These are phyloP conservation scores for Mycena filopes DNA, from an alignment of 768 basidiomycete species.

Conservation along the genomic window DNA sequence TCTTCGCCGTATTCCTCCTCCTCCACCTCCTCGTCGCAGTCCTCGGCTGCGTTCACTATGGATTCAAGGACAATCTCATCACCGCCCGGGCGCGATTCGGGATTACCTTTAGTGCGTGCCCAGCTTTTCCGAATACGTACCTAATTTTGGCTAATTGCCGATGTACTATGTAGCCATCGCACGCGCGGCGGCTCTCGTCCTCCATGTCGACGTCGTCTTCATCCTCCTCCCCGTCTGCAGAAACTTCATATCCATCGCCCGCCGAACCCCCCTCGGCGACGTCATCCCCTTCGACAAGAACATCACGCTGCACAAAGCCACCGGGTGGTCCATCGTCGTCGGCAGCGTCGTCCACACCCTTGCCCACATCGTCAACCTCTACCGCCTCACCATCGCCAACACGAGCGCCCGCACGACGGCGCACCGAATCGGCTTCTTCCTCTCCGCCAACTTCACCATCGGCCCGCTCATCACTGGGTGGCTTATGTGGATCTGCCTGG, in stretches of 20 bases:
- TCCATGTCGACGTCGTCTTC: slow-evolving; percentile 92
- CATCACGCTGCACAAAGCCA: slow-evolving; percentile 90
- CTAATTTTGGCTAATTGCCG: neutral
- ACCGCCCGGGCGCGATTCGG: slow-evolving; percentile 68
- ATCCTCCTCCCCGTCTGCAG: slow-evolving; percentile 96
- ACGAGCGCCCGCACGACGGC: slow-evolving; percentile 62
- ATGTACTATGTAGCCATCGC: slow-evolving; percentile 76
- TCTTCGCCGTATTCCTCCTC: slow-evolving; percentile 69
- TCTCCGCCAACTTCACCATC: slow-evolving; percentile 81
- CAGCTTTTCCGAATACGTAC: neutral
- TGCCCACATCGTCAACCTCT: slow-evolving; percentile 91
- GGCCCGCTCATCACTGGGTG: slow-evolving; percentile 88
- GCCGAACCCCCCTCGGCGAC: slow-evolving; percentile 85
- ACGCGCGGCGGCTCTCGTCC: slow-evolving; percentile 86
- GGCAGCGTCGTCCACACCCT: slow-evolving; percentile 80
- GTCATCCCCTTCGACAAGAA: slow-evolving; percentile 95
- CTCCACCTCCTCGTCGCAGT: slow-evolving; percentile 68
- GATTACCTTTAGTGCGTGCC: slow-evolving; percentile 60
- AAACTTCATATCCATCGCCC: slow-evolving; percentile 90
- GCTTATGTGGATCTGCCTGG: slow-evolving; percentile 84
- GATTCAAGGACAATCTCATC: slow-evolving; percentile 67
- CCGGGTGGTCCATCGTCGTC: slow-evolving; percentile 89
- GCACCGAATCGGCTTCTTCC: slow-evolving; percentile 73
- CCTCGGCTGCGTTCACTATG: slow-evolving; percentile 68
- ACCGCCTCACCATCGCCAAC: slow-evolving; percentile 68